Conservation (phyloP, 768 basidiomycete species). For the Trametes punicea region DNA sequence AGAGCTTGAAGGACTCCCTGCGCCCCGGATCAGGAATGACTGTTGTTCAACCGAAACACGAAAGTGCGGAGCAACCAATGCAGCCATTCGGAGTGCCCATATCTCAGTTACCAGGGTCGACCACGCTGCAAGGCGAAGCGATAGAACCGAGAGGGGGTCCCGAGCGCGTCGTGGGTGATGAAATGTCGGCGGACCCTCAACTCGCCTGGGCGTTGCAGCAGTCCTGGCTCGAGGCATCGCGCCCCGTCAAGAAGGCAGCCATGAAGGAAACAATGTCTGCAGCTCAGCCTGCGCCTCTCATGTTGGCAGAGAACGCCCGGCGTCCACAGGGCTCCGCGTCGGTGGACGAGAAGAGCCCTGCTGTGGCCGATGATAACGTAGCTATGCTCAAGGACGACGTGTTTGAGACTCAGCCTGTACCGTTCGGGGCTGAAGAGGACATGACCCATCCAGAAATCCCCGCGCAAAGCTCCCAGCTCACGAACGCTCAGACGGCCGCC, state of each 20-base stretch:
- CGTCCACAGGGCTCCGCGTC: not conserved
- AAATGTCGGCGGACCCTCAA: conserved; percentile 9
- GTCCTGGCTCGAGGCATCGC: not conserved
- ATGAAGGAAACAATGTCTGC: not conserved
- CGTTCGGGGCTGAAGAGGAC: too few relatives aligned
- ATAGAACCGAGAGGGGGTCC: not conserved
- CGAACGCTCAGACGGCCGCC: too few relatives aligned
- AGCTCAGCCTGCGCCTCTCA: not conserved
- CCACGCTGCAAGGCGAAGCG: not conserved
- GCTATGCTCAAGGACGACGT: too few relatives aligned
- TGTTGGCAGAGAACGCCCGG: too few relatives aligned
- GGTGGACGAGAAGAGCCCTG: not conserved
- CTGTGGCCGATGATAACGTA: not conserved
- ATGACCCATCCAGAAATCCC: too few relatives aligned
- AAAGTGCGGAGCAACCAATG: not conserved
- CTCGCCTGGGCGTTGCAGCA: conserved; percentile 33
- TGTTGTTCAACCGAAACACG: not conserved
- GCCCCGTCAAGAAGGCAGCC: not conserved
- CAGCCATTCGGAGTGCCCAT: conserved; percentile 13
- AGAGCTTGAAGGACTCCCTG: conserved; percentile 21
- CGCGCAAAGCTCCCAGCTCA: too few relatives aligned
- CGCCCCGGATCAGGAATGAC: not conserved
- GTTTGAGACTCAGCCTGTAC: too few relatives aligned
- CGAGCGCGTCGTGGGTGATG: not conserved
- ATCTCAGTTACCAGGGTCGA: not conserved